These are phyloP conservation scores for Groenewaldozyma salmanticensis DNA, from an alignment of 805 yeast species.

Conservation along the genomic window DNA sequence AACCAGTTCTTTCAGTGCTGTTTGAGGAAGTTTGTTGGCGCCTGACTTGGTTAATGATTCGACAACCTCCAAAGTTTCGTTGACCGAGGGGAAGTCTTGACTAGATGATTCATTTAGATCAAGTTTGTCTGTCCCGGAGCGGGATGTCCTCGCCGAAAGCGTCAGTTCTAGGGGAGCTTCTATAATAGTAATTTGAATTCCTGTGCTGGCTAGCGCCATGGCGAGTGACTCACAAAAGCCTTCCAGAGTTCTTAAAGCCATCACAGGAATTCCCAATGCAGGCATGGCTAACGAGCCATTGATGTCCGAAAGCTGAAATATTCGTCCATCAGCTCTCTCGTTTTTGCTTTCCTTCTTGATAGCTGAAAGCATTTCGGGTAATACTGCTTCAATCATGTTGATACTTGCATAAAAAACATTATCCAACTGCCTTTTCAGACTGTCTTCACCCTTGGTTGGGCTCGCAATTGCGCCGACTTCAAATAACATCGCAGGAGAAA, in stretches of 20 bases:
- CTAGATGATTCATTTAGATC: background rate
- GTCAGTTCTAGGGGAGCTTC: slow-evolving; percentile 22
- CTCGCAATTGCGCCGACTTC: slow-evolving; percentile 15
- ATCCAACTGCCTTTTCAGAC: slow-evolving; percentile 14
- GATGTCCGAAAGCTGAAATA: slow-evolving; percentile 21
- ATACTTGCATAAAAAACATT: slow-evolving; percentile 8
- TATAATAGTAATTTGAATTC: slow-evolving; percentile 23
- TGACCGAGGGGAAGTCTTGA: slow-evolving; percentile 4
- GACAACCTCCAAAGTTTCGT: slow-evolving; percentile 14
- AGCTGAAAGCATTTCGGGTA: slow-evolving; percentile 17
- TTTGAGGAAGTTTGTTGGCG: slow-evolving; percentile 10
- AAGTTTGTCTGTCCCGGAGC: slow-evolving; percentile 4
- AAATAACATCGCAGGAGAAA: slow-evolving; percentile 3
- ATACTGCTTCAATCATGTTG: slow-evolving; percentile 19
- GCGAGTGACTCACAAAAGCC: slow-evolving; percentile 27
- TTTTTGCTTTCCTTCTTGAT: too few relatives aligned
- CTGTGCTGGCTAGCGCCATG: slow-evolving; percentile 20
- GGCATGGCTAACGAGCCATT: slow-evolving; percentile 24
- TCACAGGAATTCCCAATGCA: slow-evolving; percentile 17
- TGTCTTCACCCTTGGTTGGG: slow-evolving; percentile 6
- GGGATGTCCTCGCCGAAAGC: slow-evolving; percentile 13
- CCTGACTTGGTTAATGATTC: slow-evolving; percentile 8
- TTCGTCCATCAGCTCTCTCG: slow-evolving; percentile 26
- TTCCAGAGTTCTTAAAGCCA: slow-evolving; percentile 25
- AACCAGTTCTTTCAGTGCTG: slow-evolving; percentile 17